Conservation (phyloP, 2,329 filamentous ascomycete species). For the Fusarium tupiense region DNA sequence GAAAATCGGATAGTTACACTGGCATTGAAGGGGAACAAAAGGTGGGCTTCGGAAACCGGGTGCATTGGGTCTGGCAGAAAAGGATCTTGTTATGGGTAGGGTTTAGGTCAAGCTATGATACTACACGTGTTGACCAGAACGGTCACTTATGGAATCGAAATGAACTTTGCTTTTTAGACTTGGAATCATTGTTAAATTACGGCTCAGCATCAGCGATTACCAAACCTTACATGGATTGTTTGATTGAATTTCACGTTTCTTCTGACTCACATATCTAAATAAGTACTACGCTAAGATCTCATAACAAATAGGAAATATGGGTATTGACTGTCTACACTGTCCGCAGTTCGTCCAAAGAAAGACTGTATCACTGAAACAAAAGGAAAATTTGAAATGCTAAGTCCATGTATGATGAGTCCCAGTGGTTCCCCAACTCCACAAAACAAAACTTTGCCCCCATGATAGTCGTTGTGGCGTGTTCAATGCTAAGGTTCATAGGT, state of each 20-base stretch:
- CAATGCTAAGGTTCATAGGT: slow-evolving; percentile 26
- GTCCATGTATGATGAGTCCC: slow-evolving; percentile 36
- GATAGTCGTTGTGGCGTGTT: slow-evolving; percentile 32
- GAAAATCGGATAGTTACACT: slow-evolving; percentile 52
- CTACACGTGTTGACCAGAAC: slow-evolving; percentile 25
- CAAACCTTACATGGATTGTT: neutral
- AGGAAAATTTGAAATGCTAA: slow-evolving; percentile 35
- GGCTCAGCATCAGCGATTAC: neutral
- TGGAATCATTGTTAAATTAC: neutral
- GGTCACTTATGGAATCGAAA: slow-evolving; percentile 32
- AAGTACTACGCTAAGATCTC: slow-evolving; percentile 5
- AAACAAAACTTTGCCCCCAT: slow-evolving; percentile 36
- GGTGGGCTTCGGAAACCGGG: slow-evolving; percentile 59
- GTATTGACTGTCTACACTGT: slow-evolving; percentile 45
- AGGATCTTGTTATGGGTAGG: slow-evolving; percentile 28
- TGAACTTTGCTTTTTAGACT: slow-evolving; percentile 29
- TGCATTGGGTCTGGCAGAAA: slow-evolving; percentile 33
- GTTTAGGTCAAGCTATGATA: slow-evolving; percentile 29
- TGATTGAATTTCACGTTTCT: neutral
- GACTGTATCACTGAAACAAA: slow-evolving; percentile 31
- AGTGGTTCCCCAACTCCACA: slow-evolving; percentile 39
- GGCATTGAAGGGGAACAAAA: slow-evolving; percentile 50
- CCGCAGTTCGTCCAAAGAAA: slow-evolving; percentile 39
- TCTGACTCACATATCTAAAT: slow-evolving; percentile 8
- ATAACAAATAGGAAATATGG: slow-evolving; percentile 42